Evolutionary conservation across 805 yeast species (phyloP).

Genomic region (Phaffomyces thermotolerans): DNA sequence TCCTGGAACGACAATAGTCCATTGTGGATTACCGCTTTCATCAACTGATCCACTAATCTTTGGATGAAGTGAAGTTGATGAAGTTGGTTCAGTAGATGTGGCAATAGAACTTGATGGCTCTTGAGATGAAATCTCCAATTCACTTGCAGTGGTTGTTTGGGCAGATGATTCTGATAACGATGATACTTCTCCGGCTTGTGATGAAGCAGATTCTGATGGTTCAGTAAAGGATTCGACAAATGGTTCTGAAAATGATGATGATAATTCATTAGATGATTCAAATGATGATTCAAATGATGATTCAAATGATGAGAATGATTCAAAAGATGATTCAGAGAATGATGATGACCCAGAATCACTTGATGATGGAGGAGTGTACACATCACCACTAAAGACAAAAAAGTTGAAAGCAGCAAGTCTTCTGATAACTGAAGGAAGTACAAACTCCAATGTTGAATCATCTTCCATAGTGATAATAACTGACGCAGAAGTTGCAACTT

Average conservation of each 20-base stretch:
- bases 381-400: neutral
- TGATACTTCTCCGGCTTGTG: neutral
- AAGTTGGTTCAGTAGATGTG: neutral
- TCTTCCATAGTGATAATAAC: constrained; percentile 1
- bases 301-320: neutral
- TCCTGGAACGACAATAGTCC: constrained; percentile 15
- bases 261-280: neutral
- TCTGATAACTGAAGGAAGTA: neutral
- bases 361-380: neutral
- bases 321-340: neutral
- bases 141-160: too few relatives aligned
- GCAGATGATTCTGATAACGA: too few relatives aligned
- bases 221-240: neutral
- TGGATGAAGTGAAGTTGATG: neutral
- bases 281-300: neutral
- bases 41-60: constrained; percentile 8
- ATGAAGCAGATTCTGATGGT: neutral
- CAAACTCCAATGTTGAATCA: neutral
- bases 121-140: too few relatives aligned
- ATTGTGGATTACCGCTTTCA: constrained; percentile 9
- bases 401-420: neutral
- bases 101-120: neutral
- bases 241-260: neutral
- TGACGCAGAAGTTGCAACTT: neutral
- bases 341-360: neutral